These are phyloP conservation scores for Blastobotrys raffinosifermentans DNA, from an alignment of 1,139 yeast genomes.

Conservation along the genomic window DNA sequence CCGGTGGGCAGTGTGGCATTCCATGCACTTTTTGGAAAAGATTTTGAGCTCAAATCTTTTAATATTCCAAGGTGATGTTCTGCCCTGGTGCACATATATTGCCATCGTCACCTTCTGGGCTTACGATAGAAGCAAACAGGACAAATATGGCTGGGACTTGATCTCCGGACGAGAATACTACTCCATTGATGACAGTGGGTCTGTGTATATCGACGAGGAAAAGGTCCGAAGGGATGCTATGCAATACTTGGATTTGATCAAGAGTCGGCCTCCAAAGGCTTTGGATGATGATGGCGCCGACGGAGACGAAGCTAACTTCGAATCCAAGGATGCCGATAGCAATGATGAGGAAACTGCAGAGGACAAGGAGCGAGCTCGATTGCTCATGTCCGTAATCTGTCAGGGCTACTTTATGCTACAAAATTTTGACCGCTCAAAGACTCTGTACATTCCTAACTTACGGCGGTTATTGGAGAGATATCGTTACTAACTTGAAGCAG, in stretches of 20 bases:
- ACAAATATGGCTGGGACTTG: constrained; percentile 1
- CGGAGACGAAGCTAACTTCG: constrained; percentile 4
- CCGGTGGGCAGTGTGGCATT: constrained; percentile 27
- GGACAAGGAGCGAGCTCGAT: constrained; percentile 10
- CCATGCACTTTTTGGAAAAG: constrained; percentile 24
- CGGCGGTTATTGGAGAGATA: constrained; percentile 7
- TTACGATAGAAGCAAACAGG: constrained; percentile 19
- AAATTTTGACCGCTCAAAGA: constrained; percentile 11
- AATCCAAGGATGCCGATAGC: neutral
- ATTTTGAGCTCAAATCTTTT: constrained; percentile 20
- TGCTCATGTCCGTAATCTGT: constrained; percentile 12
- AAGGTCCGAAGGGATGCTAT: constrained; percentile 14
- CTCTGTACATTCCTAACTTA: constrained; percentile 6
- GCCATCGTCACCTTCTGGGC: constrained; percentile 27
- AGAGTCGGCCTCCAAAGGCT: constrained; percentile 14
- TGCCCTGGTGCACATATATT: constrained; percentile 27
- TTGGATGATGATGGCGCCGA: constrained; percentile 10
- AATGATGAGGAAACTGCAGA: neutral
- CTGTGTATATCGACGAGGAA: constrained; percentile 7
- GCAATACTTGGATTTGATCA: constrained; percentile 15
- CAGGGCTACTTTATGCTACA: constrained; percentile 11
- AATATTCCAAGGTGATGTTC: constrained; percentile 24
- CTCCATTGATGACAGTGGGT: constrained; percentile 1
- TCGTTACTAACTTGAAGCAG: constrained; percentile 1
- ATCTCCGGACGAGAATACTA: constrained; percentile 7